Evolutionary conservation across 768 basidiomycete species (phyloP).

Genomic region (Austroboletus festivus): DNA sequence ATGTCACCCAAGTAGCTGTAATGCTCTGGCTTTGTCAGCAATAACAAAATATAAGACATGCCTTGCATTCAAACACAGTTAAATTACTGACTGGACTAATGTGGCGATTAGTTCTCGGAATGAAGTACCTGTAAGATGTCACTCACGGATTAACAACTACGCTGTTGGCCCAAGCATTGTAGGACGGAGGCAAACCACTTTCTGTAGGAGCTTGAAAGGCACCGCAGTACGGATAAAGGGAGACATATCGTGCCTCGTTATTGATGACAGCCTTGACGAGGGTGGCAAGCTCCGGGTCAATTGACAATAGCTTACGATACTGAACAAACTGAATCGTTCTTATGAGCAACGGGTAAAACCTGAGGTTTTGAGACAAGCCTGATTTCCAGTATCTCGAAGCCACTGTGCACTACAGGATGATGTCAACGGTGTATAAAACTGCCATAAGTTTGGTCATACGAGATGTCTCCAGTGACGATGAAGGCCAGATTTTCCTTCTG

Average conservation of each 20-base stretch:
- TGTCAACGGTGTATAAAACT: slow-evolving; percentile 4
- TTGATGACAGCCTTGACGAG: slow-evolving; percentile 81
- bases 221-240: slow-evolving; percentile 75
- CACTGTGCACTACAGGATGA: slow-evolving; percentile 61
- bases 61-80: slow-evolving; percentile 83
- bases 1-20: neutral
- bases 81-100: slow-evolving; percentile 62
- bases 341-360: neutral
- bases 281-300: slow-evolving; percentile 56
- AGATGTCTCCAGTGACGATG: slow-evolving; percentile 80
- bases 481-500: slow-evolving; percentile 71
- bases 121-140: neutral
- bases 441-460: slow-evolving; percentile 43
- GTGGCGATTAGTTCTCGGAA: neutral
- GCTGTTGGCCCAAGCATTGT: slow-evolving; percentile 66
- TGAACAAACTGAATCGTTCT: slow-evolving; percentile 55
- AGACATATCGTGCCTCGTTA: slow-evolving; percentile 71
- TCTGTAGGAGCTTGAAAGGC: slow-evolving; percentile 80
- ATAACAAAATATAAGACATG: slow-evolving; percentile 22
- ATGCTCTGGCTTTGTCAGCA: neutral
- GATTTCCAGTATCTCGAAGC: slow-evolving; percentile 80
- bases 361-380: slow-evolving; percentile 38
- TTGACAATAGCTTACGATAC: slow-evolving; percentile 56
- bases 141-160: slow-evolving; percentile 74
- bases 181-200: slow-evolving; percentile 58